Evolutionary conservation across 2,329 filamentous ascomycete species (phyloP).

Genomic region (Bipolaris victoriae): DNA sequence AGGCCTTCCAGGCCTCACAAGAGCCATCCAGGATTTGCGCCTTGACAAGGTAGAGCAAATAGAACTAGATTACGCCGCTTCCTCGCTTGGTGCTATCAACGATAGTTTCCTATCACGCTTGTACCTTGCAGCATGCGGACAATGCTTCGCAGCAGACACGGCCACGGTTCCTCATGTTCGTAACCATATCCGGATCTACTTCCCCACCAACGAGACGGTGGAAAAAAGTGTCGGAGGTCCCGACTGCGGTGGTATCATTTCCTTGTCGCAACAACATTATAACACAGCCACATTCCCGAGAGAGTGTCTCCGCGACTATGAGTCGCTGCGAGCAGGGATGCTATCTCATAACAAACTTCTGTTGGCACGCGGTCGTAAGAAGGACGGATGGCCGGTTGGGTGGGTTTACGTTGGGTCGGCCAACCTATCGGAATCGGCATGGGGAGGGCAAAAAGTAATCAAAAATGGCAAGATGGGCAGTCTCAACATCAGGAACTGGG

Average conservation of each 20-base stretch:
- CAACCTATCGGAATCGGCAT: constrained; percentile 92
- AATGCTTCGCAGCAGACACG: constrained; percentile 11
- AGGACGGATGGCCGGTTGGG: constrained; percentile 52
- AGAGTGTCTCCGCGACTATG: constrained; percentile 74
- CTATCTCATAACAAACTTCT: constrained; percentile 86
- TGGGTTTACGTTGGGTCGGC: constrained; percentile 91
- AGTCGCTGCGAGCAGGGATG: constrained; percentile 71
- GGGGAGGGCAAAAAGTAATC: constrained; percentile 81
- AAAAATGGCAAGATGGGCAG: constrained; percentile 70
- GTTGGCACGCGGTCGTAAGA: constrained; percentile 41
- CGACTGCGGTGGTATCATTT: constrained; percentile 77
- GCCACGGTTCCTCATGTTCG: constrained; percentile 12
- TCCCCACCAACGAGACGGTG: constrained; percentile 54
- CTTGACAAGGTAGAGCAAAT: constrained; percentile 54
- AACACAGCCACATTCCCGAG: constrained; percentile 71
- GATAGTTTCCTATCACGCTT: constrained; percentile 67
- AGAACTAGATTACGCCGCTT: constrained; percentile 76
- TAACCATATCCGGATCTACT: constrained; percentile 40
- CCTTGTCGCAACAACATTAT: constrained; percentile 76
- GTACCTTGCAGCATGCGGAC: constrained; percentile 62
- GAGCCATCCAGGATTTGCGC: constrained; percentile 58
- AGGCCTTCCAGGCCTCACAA: constrained; percentile 76
- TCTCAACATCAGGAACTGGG: constrained; percentile 84
- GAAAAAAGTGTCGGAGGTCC: constrained; percentile 66
- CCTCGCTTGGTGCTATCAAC: constrained; percentile 81